phyloP scores from a whole-genome alignment of 495 filamentous ascomycete genomes.

The Daldinia loculata region DNA sequence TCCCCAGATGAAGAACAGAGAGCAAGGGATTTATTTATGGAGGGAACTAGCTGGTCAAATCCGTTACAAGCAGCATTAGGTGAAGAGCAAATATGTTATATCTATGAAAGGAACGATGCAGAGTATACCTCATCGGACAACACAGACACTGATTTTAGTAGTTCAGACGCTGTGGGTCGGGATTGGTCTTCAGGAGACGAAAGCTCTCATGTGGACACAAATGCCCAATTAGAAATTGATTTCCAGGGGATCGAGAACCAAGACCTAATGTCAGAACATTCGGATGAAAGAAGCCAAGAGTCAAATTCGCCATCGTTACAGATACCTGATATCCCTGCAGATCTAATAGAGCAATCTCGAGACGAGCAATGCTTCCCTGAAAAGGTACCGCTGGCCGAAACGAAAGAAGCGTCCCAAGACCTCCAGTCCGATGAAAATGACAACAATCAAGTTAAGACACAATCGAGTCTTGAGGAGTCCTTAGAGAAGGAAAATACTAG shows the following conservation, averaged over 20 bases:
- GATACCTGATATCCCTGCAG: background rate
- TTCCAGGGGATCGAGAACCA: background rate
- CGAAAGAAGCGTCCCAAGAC: background rate
- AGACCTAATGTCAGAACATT: background rate
- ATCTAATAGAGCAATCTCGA: background rate
- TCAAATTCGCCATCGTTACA: background rate
- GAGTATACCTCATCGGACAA: slow-evolving; percentile 15
- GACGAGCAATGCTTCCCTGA: background rate
- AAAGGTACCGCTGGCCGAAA: background rate
- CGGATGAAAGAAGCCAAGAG: background rate
- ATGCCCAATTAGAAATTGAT: background rate
- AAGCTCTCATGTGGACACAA: background rate
- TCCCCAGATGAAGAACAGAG: slow-evolving; percentile 10
- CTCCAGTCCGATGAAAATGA: background rate
- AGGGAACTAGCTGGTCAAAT: background rate
- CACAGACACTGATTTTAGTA: background rate
- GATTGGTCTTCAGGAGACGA: background rate
- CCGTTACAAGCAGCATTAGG: slow-evolving; percentile 18
- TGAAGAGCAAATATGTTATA: background rate
- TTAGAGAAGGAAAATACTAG: slow-evolving; percentile 11
- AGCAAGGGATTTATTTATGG: background rate
- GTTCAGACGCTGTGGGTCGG: background rate
- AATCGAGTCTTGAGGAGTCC: background rate
- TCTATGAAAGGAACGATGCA: background rate
- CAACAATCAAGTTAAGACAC: background rate